Conservation (phyloP, 106 monocot species). For the Dactylorhiza incarnata region DNA sequence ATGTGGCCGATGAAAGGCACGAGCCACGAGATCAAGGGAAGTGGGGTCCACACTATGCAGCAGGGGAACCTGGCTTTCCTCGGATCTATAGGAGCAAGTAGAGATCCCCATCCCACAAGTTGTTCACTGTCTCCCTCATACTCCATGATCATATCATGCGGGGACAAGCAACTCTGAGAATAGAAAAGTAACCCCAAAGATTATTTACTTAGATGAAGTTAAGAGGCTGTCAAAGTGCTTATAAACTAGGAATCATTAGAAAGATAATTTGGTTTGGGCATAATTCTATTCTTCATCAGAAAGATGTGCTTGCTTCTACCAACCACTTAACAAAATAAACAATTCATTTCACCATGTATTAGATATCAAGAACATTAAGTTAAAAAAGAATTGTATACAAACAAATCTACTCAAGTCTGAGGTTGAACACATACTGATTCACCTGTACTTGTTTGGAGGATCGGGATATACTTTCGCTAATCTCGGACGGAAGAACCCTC, state of each 20-base stretch:
- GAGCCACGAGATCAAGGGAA: constrained; percentile 87
- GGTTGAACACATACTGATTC: too few species aligned
- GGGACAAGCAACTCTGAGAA: neutral
- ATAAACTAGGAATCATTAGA: neutral
- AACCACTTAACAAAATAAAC: too few species aligned
- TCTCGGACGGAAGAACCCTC: too few species aligned
- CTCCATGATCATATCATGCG: constrained; percentile 20
- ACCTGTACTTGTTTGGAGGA: too few species aligned
- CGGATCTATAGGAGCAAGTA: constrained; percentile 62
- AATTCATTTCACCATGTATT: too few species aligned
- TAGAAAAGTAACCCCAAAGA: neutral
- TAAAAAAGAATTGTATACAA: too few species aligned
- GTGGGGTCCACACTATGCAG: constrained; percentile 90
- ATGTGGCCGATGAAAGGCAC: constrained; percentile 91
- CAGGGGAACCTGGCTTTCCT: constrained; percentile 76
- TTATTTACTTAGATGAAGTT: neutral
- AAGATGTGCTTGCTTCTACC: too few species aligned
- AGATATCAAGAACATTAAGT: too few species aligned
- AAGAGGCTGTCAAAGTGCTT: neutral
- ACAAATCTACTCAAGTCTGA: too few species aligned
- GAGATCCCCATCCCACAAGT: constrained; percentile 10
- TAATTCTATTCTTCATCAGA: neutral
- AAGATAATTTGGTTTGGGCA: neutral
- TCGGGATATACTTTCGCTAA: too few species aligned
- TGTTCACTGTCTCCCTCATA: constrained; percentile 9